Evolutionary conservation across 1,139 yeast species (phyloP), one percentile per base, ranked within the genome.

Genomic region (Suhomyces chickasaworum): DNA sequence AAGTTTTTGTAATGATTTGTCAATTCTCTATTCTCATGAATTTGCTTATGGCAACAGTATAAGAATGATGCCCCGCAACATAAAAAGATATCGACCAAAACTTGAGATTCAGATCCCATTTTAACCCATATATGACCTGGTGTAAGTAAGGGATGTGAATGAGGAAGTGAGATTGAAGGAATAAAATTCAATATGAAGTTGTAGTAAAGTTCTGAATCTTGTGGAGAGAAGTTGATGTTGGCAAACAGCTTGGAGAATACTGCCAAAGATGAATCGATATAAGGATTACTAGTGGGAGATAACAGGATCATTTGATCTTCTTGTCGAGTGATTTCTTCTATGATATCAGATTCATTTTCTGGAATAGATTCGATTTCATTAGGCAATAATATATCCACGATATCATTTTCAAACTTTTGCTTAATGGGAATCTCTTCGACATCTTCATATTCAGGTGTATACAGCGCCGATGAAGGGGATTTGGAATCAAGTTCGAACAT

Each of bases 1-100:
- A 64, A 44, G 8, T 39, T 27, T 17, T 45, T 42, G 44, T 44
- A 53, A 23, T 47, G 48, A 4, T 25, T 15, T 7, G 47, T 32
- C 10, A 50, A 23, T 13, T 45, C 47, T 7, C 25, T 31, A 7
- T 42, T 12, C 16, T 25, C 35, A 7, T 42, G 23, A 18, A 23
- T 33, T 13, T 37, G 40, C 32, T 41, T 34, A 37, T 54, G 52
- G 10, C 43, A 33, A 37, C 44, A 65, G 2, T 68, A 62, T 21
- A 71, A 48, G 41, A 56, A 64, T 0, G 72, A 58, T 3, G 71
- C 68, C 5, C 77, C 77, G 55, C 75, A 69, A 12, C 73, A 68
- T 40, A 60, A 57, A 16, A 69, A 67, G 4, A 72, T 63, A 39
- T 65, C 68, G 17, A 66, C 56, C 37, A 71, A 52, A 2, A 68